phyloP scores from a whole-genome alignment of 2,329 filamentous ascomycete species.

The Aspergillus uvarum region DNA sequence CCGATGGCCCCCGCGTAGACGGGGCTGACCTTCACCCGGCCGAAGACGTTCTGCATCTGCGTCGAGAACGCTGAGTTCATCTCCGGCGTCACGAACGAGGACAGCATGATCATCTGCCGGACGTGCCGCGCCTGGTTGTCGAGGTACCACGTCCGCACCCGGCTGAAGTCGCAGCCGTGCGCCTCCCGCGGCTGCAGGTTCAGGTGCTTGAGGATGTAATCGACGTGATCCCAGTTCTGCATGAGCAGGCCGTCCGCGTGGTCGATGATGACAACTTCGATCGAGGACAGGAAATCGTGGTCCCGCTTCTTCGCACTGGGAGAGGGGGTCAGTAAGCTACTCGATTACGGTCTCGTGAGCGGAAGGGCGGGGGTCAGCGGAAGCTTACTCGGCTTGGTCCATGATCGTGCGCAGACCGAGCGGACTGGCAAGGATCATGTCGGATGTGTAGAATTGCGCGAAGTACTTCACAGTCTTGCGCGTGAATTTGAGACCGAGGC shows the following conservation, averaged over 20 bases:
- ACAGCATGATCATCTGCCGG: conserved; percentile 80
- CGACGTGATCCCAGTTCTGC: conserved; percentile 98
- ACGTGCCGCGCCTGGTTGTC: conserved; percentile 77
- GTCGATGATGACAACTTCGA: conserved; percentile 87
- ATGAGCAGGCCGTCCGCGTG: conserved; percentile 91
- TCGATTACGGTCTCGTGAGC: neutral
- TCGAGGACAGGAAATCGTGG: conserved; percentile 87
- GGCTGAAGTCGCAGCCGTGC: conserved; percentile 90
- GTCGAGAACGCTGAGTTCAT: conserved; percentile 75
- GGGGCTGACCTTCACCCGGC: conserved; percentile 71
- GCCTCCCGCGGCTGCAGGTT: conserved; percentile 87
- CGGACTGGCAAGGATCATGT: conserved; percentile 89
- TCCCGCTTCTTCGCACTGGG: conserved; percentile 65
- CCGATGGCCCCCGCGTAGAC: conserved; percentile 72
- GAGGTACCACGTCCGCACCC: conserved; percentile 89
- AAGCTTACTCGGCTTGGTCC: conserved; percentile 66
- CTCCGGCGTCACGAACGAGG: conserved; percentile 84
- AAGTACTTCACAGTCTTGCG: conserved; percentile 95
- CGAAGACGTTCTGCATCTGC: conserved; percentile 76
- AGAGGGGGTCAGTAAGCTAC: neutral
- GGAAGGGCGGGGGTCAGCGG: neutral
- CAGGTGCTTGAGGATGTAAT: conserved; percentile 86
- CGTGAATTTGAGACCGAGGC: conserved; percentile 93
- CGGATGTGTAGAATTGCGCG: conserved; percentile 91
- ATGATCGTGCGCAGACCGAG: conserved; percentile 88